phyloP scores from a whole-genome alignment of 2,329 filamentous ascomycete species.

The Trichoderma koningiopsis region DNA sequence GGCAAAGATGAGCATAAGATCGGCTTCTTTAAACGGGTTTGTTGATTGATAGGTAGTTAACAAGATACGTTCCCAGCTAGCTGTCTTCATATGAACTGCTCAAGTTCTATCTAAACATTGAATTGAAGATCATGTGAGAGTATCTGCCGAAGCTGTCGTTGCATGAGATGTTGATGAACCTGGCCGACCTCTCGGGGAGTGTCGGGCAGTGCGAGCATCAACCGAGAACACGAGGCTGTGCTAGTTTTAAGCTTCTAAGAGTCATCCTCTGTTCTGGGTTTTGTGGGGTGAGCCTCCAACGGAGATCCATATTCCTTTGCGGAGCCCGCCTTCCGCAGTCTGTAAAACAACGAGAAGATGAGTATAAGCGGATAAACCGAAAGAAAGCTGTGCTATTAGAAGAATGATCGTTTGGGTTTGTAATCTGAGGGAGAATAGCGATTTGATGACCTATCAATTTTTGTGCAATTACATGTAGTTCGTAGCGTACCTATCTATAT shows the following conservation, averaged over 20 bases:
- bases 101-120: neutral
- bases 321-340: neutral
- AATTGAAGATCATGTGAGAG: neutral
- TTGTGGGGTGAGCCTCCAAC: conserved; percentile 6
- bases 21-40: neutral
- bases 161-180: neutral
- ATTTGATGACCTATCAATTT: neutral
- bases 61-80: neutral
- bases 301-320: neutral
- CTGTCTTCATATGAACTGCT: neutral
- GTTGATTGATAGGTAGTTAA: neutral
- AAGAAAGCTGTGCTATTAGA: neutral
- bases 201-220: neutral
- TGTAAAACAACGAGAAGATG: neutral
- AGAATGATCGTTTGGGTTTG: neutral
- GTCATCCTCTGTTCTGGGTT: neutral
- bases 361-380: conserved; percentile 6
- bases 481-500: neutral
- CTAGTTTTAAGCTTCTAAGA: conserved; percentile 6
- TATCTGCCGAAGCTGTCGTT: neutral
- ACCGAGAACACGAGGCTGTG: conserved; percentile 8
- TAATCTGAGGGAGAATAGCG: neutral
- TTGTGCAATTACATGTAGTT: neutral
- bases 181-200: conserved; percentile 4
- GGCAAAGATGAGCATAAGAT: neutral